Base-by-base conservation (phyloP, 768 basidiomycete genomes). In the Psilocybe azurescens region DNA sequence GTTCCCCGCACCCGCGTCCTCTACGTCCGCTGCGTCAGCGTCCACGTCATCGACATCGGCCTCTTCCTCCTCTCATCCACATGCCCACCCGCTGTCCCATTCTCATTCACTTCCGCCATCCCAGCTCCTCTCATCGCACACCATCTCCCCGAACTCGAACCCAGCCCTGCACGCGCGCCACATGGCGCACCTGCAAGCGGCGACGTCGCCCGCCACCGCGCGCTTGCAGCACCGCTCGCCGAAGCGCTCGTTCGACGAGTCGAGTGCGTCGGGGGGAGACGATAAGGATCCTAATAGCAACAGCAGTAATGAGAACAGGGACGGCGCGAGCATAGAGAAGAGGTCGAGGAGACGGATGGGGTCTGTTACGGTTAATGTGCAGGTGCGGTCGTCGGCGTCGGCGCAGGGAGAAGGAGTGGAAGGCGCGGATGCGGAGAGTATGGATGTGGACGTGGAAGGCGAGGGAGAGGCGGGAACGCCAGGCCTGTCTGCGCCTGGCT, bases 191-290 rank as follows among this genome's bases (percentile, higher is more conserved):
- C 44, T 61, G 4, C 39, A 64, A 13, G 58, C 65, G 14, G 38
- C 64, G 13, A 32, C 62, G 13, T 55, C 67, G 24, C 57, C 60
- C 16, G 62, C 55, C 24, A 24, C 65, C 33, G 33, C 60, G 7
- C 63, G 67, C 20, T 57, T 60, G 6, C 67, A 69, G 11, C 65
- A 65, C n/a, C 65, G 69, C 20, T 68, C 69, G n/a, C 75, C 75
- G 11, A 76, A 76, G 68, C 67, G 78, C 18, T 71, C 77, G 0
- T 76, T 78, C 59, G 76, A 76, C 59, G 74, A 77, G 59, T 75
- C 74, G 20, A 72, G 72, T 56, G 70, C 72, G 30, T 72, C 71
- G 29, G 70, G 68, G 8, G 63, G 65, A n/a, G 68, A 70, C 3
- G 33, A 36, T 36, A 36, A 36, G 6, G 33, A 36, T 36, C 6